Base-by-base conservation (phyloP, 805 yeast species). In the Candida ovalis region DNA sequence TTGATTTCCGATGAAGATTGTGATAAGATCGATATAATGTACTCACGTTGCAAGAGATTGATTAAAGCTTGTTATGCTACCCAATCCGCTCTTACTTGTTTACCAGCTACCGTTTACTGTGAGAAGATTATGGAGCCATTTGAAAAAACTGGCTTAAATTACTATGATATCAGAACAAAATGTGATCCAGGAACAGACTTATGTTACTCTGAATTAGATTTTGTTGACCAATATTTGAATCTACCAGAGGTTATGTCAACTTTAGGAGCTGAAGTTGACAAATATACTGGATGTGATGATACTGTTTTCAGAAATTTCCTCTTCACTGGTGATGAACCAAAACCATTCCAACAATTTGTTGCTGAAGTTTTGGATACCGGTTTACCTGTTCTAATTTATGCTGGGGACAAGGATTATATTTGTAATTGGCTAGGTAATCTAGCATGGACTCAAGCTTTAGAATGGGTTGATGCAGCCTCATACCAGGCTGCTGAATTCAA, bases 351-450 rank as follows among this genome's bases (percentile, higher is more conserved):
- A 64, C 78, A 75, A 58, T 81, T 80, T 44, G 88, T 92, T 36
- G 74, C 83, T 22, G 82, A 81, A 41, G 70, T 90, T 52, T 77
- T 92, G 57, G 90, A 89, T 53, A 66, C 76, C 22, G 85, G 76
- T 10, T 60, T 91, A 43, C 97, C 97, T 3, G 91, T 90, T 23
- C 76, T 92, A 65, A 77, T 92, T 53, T 92, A 91, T 60, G 96
- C 96, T 15, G 98, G 98, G 63, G 97, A 91, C 72, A 88, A 89
- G 71, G 98, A 91, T 69, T 91, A 84, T 69, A 91, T 91, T 64
- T 91, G 97, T 73, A 91, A 92, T 74, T 91, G 97, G 97, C 77
- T 92, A 62, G 98, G 97, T 55, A 90, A 90, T 67, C 80, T 82
- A 62, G 94, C 86, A 15, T 88, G 96, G 96, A 75, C 92, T 33